phyloP scores from a whole-genome alignment of 306 rosid species.

The Prunus campanulata region DNA sequence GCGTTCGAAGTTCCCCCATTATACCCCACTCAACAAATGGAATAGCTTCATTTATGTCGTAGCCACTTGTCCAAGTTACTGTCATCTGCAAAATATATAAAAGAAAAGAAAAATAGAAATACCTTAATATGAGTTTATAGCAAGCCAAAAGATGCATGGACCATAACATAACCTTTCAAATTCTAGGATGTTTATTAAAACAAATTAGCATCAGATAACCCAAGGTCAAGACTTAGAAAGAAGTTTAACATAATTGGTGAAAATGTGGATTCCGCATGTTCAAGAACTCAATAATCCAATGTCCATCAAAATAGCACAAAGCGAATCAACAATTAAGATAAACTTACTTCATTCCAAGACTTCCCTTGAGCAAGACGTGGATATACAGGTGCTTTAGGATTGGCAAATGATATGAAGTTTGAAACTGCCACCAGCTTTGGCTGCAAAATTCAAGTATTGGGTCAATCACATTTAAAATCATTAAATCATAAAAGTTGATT shows the following conservation, averaged over 20 bases:
- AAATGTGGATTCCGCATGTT: too few species aligned
- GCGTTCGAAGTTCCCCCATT: conserved; percentile 32
- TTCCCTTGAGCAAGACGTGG: conserved; percentile 94
- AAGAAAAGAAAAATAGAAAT: background rate
- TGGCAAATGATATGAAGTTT: conserved; percentile 58
- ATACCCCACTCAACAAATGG: conserved; percentile 68
- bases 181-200: background rate
- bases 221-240: background rate
- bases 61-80: conserved; percentile 96
- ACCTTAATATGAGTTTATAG: background rate
- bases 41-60: conserved; percentile 58
- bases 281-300: background rate
- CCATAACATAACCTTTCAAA: background rate
- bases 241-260: background rate
- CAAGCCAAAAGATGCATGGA: background rate
- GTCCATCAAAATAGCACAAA: background rate
- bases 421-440: conserved; percentile 82
- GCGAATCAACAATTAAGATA: background rate
- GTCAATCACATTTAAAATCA: background rate
- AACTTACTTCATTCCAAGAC: conserved; percentile 74
- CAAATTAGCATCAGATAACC: background rate
- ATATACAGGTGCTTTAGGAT: conserved; percentile 84
- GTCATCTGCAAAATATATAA: conserved; percentile 61
- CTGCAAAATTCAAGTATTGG: conserved; percentile 20
- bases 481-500: background rate